phyloP scores from a whole-genome alignment of 306 rosid genomes.

The Castanopsis chinensis region DNA sequence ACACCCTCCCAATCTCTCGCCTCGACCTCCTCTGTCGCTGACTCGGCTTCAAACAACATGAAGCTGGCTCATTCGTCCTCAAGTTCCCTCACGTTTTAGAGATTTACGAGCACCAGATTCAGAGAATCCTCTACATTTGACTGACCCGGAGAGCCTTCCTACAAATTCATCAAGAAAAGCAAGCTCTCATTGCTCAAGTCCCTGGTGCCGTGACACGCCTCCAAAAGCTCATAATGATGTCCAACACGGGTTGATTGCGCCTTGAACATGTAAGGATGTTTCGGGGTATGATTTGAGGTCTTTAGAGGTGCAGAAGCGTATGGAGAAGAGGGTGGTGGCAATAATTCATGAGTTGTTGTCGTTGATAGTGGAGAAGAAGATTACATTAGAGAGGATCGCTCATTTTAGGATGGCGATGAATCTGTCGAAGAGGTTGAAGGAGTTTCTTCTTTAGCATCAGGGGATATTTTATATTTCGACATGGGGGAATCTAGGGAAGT shows the following conservation, averaged over 20 bases:
- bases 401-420: conserved; percentile 78
- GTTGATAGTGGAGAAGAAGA: conserved; percentile 84
- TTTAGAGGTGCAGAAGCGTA: conserved; percentile 77
- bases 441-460: conserved; percentile 85
- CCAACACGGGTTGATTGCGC: conserved; percentile 58
- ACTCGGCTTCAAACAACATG: conserved; percentile 63
- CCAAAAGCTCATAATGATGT: conserved; percentile 78
- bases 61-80: conserved; percentile 64
- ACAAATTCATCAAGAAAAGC: conserved; percentile 66
- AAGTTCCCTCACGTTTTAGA: conserved; percentile 90
- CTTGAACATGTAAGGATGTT: conserved; percentile 81
- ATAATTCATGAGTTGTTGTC: conserved; percentile 75
- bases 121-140: conserved; percentile 72
- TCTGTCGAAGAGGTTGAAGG: conserved; percentile 80
- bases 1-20: conserved; percentile 65
- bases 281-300: conserved; percentile 81
- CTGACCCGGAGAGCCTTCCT: conserved; percentile 67
- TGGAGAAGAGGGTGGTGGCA: conserved; percentile 86
- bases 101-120: conserved; percentile 84
- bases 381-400: conserved; percentile 80
- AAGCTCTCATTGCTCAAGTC: conserved; percentile 47
- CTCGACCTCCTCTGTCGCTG: conserved; percentile 76
- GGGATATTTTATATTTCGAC: conserved; percentile 88
- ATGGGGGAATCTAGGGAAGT: conserved; percentile 88
- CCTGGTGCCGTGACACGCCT: conserved; percentile 66